Conservation (phyloP, 352 stramenopile species). For the Albugo laibachii region DNA sequence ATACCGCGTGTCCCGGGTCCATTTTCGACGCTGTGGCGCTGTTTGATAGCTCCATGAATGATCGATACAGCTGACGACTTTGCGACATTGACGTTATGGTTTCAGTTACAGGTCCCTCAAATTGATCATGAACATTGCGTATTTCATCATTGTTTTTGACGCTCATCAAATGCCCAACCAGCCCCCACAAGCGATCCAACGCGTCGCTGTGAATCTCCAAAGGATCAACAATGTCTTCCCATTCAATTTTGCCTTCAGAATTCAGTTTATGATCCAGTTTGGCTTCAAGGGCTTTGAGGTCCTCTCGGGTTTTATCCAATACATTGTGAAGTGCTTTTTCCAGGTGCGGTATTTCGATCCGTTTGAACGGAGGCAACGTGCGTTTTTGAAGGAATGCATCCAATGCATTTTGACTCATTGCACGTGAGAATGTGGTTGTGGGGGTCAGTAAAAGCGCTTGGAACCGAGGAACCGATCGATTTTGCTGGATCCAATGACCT, state of each 20-base stretch:
- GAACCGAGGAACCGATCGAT: too few relatives aligned
- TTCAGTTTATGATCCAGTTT: conserved; percentile 10
- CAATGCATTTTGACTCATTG: too few relatives aligned
- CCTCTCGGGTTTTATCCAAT: conserved; percentile 22
- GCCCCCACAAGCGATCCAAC: conserved; percentile 85
- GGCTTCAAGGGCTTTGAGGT: conserved; percentile 25
- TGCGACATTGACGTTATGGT: conserved; percentile 84
- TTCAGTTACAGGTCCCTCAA: conserved; percentile 87
- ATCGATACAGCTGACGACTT: conserved; percentile 83
- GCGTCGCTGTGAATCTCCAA: conserved; percentile 85
- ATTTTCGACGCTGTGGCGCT: conserved; percentile 6
- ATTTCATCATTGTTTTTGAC: conserved; percentile 93
- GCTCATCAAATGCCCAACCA: conserved; percentile 93
- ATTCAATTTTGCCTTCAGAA: conserved; percentile 19
- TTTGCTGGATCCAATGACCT: too few relatives aligned
- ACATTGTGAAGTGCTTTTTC: conserved; percentile 30
- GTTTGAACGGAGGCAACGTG: conserved; percentile 45
- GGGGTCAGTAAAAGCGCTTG: too few relatives aligned
- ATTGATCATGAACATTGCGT: conserved; percentile 81
- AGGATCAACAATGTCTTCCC: conserved; percentile 77
- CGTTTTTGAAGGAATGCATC: conserved; percentile 10
- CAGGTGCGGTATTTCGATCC: conserved; percentile 35
- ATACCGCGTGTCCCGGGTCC: conserved; percentile 7
- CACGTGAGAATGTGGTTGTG: too few relatives aligned
- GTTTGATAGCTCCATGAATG: conserved; percentile 65